Percentiles rank a stretch among this genome's conserved stretches.
Conservation (phyloP, 1,284 basidiomycete genomes). For the Trametes versicolor region DNA sequence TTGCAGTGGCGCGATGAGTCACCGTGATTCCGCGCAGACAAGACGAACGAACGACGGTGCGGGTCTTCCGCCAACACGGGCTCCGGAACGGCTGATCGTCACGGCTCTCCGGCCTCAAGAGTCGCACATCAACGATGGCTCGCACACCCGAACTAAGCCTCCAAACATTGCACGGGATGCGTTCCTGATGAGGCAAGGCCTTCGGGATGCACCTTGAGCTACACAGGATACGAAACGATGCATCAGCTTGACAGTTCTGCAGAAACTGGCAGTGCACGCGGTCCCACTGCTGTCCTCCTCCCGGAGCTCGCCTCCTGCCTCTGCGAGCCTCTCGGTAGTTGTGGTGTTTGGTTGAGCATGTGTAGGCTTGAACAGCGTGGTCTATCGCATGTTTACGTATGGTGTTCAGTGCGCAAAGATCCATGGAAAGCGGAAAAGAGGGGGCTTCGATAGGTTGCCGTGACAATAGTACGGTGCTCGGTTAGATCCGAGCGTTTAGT, state of each 20-base stretch:
- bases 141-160: not conserved
- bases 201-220: not conserved
- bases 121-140: not conserved
- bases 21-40: conserved; percentile 6
- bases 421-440: not conserved
- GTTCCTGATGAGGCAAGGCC: conserved; percentile 10
- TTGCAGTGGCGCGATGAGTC: conserved; percentile 4
- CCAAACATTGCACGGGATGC: conserved; percentile 7
- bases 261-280: not conserved
- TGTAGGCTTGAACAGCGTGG: not conserved
- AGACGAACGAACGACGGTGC: conserved; percentile 10
- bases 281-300: not conserved
- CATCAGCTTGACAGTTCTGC: conserved; percentile 12
- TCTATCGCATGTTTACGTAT: not conserved
- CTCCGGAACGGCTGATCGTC: not conserved
- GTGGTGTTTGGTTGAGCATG: not conserved
- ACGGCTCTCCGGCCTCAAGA: not conserved
- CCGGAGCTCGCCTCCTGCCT: not conserved
- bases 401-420: not conserved
- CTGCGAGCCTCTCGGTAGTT: not conserved
- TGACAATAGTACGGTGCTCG: conserved; percentile 34
- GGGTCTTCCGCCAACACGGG: not conserved
- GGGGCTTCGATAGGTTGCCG: conserved; percentile 29
- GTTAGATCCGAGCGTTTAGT: conserved; percentile 34
- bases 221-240: conserved; percentile 21